These are phyloP conservation scores for Helicostylum pulchrum DNA, from an alignment of 192 early-diverging fungal genomes.

Conservation along the genomic window DNA sequence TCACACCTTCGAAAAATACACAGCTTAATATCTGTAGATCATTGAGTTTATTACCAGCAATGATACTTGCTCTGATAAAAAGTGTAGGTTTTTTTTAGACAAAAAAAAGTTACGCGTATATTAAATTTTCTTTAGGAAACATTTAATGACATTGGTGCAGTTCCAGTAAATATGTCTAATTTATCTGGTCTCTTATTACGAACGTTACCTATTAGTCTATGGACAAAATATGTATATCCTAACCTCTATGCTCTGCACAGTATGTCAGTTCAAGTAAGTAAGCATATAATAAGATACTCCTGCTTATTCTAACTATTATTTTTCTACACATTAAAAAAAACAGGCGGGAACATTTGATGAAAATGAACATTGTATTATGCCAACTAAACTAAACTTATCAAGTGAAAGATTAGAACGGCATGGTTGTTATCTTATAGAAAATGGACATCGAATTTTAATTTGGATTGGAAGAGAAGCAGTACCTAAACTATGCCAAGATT, in stretches of 20 bases:
- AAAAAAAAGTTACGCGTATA: slow-evolving; percentile 14
- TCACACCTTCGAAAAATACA: slow-evolving; percentile 48
- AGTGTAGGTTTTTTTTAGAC: slow-evolving; percentile 41
- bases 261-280: slow-evolving; percentile 52
- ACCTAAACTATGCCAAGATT: slow-evolving; percentile 52
- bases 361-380: slow-evolving; percentile 52
- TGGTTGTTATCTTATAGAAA: slow-evolving; percentile 72
- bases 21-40: slow-evolving; percentile 69
- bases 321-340: background rate
- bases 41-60: slow-evolving; percentile 70
- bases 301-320: background rate
- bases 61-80: slow-evolving; percentile 69
- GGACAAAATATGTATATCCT: slow-evolving; percentile 53
- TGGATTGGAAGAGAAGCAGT: slow-evolving; percentile 66
- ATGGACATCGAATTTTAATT: slow-evolving; percentile 65
- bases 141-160: slow-evolving; percentile 17
- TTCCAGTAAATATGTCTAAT: slow-evolving; percentile 61
- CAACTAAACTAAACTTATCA: slow-evolving; percentile 63
- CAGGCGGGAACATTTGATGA: slow-evolving; percentile 15
- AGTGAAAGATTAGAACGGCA: slow-evolving; percentile 68
- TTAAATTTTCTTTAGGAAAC: slow-evolving; percentile 11
- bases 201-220: slow-evolving; percentile 61
- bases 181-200: slow-evolving; percentile 59
- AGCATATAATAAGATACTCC: slow-evolving; percentile 12
- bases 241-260: slow-evolving; percentile 70